Percentiles rank a stretch among this genome's conserved stretches.
These are phyloP conservation scores for Salix viminalis DNA, from an alignment of 345 rosid species.

Conservation along the genomic window DNA sequence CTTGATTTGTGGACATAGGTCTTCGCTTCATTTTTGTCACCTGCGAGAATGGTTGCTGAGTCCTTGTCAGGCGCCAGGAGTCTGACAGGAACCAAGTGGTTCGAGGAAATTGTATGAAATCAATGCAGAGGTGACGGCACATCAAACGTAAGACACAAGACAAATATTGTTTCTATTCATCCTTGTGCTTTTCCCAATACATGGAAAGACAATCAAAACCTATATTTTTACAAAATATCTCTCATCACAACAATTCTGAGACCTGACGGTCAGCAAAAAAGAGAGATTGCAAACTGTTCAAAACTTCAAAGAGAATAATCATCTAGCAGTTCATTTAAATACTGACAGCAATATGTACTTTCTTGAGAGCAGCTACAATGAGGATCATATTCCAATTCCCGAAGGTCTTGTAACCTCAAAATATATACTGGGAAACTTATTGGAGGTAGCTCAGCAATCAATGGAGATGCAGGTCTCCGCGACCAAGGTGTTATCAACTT, in stretches of 20 bases:
- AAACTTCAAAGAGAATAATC: conserved; percentile 10
- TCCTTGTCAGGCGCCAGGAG: neutral
- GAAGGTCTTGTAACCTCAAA: neutral
- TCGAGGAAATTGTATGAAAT: neutral
- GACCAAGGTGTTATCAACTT: conserved; percentile 20
- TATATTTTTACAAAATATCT: neutral
- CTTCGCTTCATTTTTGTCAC: neutral
- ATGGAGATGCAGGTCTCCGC: conserved; percentile 64
- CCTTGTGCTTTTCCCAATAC: neutral
- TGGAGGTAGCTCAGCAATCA: conserved; percentile 54
- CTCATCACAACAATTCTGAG: neutral
- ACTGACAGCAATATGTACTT: neutral
- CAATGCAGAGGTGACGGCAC: neutral
- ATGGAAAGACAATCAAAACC: neutral
- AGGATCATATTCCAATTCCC: neutral
- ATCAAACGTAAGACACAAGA: neutral
- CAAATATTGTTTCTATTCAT: neutral
- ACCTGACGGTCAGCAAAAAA: neutral
- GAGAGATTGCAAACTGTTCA: neutral
- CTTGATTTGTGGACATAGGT: neutral
- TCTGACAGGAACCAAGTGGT: neutral
- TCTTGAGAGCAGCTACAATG: neutral
- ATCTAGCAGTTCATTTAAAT: neutral
- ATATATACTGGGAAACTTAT: neutral
- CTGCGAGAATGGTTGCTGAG: neutral